Evolutionary conservation across 2,329 filamentous ascomycete genomes (phyloP).

Genomic region (Penicillium sp.): DNA sequence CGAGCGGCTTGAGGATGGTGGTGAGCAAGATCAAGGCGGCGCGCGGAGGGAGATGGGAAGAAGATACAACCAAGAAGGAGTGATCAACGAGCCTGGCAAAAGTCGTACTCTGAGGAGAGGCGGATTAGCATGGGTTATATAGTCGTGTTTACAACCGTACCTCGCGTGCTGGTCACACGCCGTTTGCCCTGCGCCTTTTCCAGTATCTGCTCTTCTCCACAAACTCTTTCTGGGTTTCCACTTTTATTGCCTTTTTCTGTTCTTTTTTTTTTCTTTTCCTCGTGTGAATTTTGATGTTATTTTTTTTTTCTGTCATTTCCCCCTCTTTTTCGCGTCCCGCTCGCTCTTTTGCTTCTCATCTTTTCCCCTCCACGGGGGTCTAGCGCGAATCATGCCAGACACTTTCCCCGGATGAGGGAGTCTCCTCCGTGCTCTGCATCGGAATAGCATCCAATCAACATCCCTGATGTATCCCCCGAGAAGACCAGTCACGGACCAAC

Average conservation of each 20-base stretch:
- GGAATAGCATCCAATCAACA: slow-evolving; percentile 1
- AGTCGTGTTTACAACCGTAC: background rate
- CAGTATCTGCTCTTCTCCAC: too few relatives aligned
- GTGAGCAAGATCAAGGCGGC: background rate
- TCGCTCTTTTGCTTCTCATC: background rate
- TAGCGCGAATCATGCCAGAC: slow-evolving; percentile 2
- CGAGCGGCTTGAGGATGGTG: background rate
- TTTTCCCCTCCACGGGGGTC: slow-evolving; percentile 1
- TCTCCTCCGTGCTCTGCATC: background rate
- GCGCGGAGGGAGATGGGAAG: background rate
- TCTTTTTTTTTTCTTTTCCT: background rate
- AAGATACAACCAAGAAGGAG: background rate
- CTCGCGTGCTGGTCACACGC: background rate
- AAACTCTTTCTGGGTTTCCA: too few relatives aligned
- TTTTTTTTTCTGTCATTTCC: too few relatives aligned
- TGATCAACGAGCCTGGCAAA: background rate
- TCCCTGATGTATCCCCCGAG: slow-evolving; percentile 1
- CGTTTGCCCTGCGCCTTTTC: background rate
- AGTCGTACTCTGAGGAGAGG: background rate
- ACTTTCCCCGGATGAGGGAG: slow-evolving; percentile 7
- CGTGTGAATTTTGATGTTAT: background rate
- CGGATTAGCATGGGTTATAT: slow-evolving; percentile 5
- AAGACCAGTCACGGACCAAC: slow-evolving; percentile 1
- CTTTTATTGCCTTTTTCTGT: background rate
- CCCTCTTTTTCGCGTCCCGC: too few relatives aligned